phyloP scores from a whole-genome alignment of 257 asterid species.

The Perilla frutescens region DNA sequence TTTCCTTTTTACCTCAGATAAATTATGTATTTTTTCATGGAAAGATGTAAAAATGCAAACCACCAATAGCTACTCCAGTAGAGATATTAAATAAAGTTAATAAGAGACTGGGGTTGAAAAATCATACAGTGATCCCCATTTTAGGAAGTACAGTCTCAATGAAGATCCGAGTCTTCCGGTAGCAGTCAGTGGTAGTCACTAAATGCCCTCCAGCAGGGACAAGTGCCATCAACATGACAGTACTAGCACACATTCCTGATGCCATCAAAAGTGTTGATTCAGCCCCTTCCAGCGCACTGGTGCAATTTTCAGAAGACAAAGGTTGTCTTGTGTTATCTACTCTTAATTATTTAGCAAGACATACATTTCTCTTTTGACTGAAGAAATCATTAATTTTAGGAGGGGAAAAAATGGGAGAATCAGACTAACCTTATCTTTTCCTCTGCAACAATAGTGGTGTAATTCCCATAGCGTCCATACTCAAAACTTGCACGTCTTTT shows the following conservation, averaged over 20 bases:
- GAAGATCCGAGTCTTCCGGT: slow-evolving; percentile 82
- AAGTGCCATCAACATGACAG: slow-evolving; percentile 78
- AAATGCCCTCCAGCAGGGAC: slow-evolving; percentile 94
- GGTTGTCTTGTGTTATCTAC: slow-evolving; percentile 11
- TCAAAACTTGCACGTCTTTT: slow-evolving; percentile 78
- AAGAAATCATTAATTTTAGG: background rate
- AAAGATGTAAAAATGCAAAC: background rate
- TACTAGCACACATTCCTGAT: slow-evolving; percentile 93
- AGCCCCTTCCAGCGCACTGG: slow-evolving; percentile 96
- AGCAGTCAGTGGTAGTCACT: slow-evolving; percentile 93
- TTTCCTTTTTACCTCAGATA: slow-evolving; percentile 11
- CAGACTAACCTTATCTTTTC: slow-evolving; percentile 76
- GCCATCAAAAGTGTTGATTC: slow-evolving; percentile 81
- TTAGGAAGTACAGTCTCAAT: slow-evolving; percentile 85
- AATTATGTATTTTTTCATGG: slow-evolving; percentile 1
- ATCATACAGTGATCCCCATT: slow-evolving; percentile 83
- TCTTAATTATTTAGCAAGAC: background rate
- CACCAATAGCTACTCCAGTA: background rate
- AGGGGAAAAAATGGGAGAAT: background rate
- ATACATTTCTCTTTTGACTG: no score
- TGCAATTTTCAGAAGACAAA: slow-evolving; percentile 27
- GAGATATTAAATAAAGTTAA: no score
- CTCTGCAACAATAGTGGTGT: slow-evolving; percentile 81
- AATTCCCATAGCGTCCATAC: slow-evolving; percentile 92
- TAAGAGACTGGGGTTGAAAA: slow-evolving; percentile 19